Percentiles rank a stretch among this genome's conserved stretches.
Conservation (phyloP, 768 basidiomycete genomes). For the Boletus sensibilis region DNA sequence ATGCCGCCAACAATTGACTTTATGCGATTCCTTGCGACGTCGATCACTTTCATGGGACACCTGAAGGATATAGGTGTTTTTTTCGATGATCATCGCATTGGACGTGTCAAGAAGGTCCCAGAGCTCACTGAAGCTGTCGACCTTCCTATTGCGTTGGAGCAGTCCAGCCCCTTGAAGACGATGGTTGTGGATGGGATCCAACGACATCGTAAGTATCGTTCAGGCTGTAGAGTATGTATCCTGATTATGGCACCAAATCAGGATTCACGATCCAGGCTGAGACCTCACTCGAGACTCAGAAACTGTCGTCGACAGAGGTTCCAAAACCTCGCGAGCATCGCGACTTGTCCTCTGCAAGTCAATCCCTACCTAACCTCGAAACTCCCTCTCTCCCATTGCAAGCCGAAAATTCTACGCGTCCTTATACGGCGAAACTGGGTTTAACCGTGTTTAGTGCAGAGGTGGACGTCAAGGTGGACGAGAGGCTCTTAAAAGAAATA, state of each 20-base stretch:
- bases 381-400: neutral
- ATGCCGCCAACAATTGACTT: slow-evolving; percentile 82
- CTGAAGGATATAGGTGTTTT: slow-evolving; percentile 73
- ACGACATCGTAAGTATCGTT: slow-evolving; percentile 31
- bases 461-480: neutral
- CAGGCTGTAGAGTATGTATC: too few relatives aligned
- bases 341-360: too few relatives aligned
- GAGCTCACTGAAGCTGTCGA: slow-evolving; percentile 46
- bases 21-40: slow-evolving; percentile 82
- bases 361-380: neutral
- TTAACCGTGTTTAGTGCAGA: slow-evolving; percentile 29
- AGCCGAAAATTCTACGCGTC: neutral
- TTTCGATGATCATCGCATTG: slow-evolving; percentile 70
- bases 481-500: neutral
- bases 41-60: slow-evolving; percentile 86
- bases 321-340: too few relatives aligned
- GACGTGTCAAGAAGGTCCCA: slow-evolving; percentile 53
- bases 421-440: slow-evolving; percentile 36
- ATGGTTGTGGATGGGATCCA: slow-evolving; percentile 55
- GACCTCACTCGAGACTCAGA: neutral
- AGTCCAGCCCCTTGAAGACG: slow-evolving; percentile 47
- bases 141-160: slow-evolving; percentile 54
- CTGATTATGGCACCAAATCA: slow-evolving; percentile 15
- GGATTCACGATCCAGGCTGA: slow-evolving; percentile 76
- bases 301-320: too few relatives aligned